Base-by-base conservation (phyloP, 2,329 filamentous ascomycete genomes). In the Phaeosphaeriaceae sp. region DNA sequence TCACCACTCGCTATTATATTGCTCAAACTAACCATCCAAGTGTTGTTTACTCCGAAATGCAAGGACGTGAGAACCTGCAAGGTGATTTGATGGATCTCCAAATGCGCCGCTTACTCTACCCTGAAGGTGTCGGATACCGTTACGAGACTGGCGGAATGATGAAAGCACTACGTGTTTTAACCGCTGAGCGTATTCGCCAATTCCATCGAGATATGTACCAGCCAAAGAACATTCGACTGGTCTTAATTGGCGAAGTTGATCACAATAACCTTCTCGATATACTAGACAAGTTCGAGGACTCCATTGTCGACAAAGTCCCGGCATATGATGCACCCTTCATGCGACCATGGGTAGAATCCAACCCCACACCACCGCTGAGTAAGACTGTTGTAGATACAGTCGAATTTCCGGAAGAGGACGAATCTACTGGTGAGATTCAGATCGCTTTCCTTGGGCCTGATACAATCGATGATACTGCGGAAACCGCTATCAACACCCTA, bases 81-180 rank as follows among this genome's bases (percentile, higher is more conserved):
- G 80, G 82, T 6, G 91, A 96, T 71, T 84, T 97, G 50, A 96
- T 97, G 83, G 90, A 96, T 57, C 80, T 97, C 48, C 83, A 85
- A 57, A 87, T 90, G 43, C 87, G 90, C 33, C 85, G 90, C 2
- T 78, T 94, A 36, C 79, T 96, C 29, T 99, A 97, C 63, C 92
- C 92, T 0, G 86, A 94, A 71, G 88, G 90, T 38, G 86, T 95
- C 46, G 94, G 94, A 2, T 99, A 97, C 70, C 87, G 93, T 50
- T 97, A 97, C 63, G 94, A 99, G 75, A 99, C 94, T n/a, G 94
- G 94, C 11, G 94, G 94, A 12, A 91, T 97, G 87, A 95, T 95
- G 78, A 90, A 96, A 63, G 88, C 92, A 28, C 81, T 99, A 41
- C 87, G 94, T 34, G 86, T 92, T 3, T 78, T 99, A 38, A 94